phyloP scores from a whole-genome alignment of 768 basidiomycete species.

The Podaxis sp. region DNA sequence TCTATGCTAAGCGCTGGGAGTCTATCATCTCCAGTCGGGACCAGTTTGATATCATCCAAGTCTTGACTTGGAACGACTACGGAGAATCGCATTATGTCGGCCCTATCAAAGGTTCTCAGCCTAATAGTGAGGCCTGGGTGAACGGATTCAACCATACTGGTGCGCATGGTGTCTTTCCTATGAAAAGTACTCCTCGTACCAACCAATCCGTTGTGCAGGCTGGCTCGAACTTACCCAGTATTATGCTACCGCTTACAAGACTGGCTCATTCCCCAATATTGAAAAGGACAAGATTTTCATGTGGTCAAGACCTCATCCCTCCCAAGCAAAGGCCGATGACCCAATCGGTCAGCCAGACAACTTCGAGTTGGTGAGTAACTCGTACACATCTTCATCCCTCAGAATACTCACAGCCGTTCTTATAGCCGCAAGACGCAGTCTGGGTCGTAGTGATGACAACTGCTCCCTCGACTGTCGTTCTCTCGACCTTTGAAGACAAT shows the following conservation, averaged over 20 bases:
- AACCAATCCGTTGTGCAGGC: constrained; percentile 29
- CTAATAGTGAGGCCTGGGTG: constrained; percentile 72
- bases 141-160: constrained; percentile 59
- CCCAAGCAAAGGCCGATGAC: constrained; percentile 52
- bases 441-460: constrained; percentile 72
- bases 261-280: constrained; percentile 56
- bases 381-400: constrained; percentile 17
- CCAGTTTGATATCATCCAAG: constrained; percentile 56
- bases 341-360: constrained; percentile 54
- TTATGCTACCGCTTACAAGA: constrained; percentile 72
- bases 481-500: constrained; percentile 45
- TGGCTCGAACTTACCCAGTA: constrained; percentile 67
- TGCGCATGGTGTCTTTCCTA: constrained; percentile 18
- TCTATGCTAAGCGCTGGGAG: constrained; percentile 70
- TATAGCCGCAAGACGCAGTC: constrained; percentile 56
- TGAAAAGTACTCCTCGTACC: constrained; percentile 5
- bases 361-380: constrained; percentile 49
- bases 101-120: constrained; percentile 71
- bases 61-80: constrained; percentile 72
- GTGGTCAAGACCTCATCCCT: constrained; percentile 70
- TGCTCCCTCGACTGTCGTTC: constrained; percentile 50
- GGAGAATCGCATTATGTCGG: constrained; percentile 81
- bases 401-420: background rate
- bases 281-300: constrained; percentile 61
- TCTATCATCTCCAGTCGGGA: constrained; percentile 54